Evolutionary conservation across 1,284 basidiomycete genomes (phyloP).

Genomic region (Rhodotorula mucilaginosa): DNA sequence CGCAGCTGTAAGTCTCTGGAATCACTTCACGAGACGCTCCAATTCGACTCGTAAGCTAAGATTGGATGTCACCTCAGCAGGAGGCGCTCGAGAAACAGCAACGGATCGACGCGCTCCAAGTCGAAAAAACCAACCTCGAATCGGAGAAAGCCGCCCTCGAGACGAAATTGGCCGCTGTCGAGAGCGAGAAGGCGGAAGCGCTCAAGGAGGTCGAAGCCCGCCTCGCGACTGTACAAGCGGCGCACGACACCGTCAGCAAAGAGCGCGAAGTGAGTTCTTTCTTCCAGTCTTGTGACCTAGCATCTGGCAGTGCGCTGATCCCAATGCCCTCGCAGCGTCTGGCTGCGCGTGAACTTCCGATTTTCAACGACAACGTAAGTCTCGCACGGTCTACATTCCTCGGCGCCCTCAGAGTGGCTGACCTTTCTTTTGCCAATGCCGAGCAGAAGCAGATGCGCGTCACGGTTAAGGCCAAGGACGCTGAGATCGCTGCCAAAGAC

Average conservation of each 20-base stretch:
- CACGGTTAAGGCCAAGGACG: constrained; percentile 13
- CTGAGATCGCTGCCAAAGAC: constrained; percentile 8
- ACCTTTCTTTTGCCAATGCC: background rate
- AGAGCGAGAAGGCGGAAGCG: background rate
- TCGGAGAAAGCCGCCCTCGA: constrained; percentile 53
- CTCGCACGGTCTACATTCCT: background rate
- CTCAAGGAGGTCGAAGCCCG: constrained; percentile 17
- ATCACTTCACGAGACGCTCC: too few species aligned
- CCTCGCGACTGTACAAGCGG: constrained; percentile 2
- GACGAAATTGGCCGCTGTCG: constrained; percentile 11
- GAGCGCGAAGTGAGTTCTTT: background rate
- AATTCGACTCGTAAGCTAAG: background rate
- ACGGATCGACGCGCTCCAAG: constrained; percentile 53
- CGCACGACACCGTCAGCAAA: constrained; percentile 9
- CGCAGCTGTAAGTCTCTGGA: constrained; percentile 7
- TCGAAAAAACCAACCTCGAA: constrained; percentile 52
- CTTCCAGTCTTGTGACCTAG: too few species aligned
- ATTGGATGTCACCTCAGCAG: background rate
- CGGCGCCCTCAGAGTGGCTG: background rate
- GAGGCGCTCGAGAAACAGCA: constrained; percentile 43
- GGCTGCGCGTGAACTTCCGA: constrained; percentile 20
- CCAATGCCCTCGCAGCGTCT: constrained; percentile 10
- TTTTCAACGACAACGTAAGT: constrained; percentile 36
- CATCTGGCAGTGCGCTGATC: background rate
- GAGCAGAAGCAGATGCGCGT: constrained; percentile 18